Conservation (phyloP, 768 basidiomycete species). For the Nevesoporus exiguus region DNA sequence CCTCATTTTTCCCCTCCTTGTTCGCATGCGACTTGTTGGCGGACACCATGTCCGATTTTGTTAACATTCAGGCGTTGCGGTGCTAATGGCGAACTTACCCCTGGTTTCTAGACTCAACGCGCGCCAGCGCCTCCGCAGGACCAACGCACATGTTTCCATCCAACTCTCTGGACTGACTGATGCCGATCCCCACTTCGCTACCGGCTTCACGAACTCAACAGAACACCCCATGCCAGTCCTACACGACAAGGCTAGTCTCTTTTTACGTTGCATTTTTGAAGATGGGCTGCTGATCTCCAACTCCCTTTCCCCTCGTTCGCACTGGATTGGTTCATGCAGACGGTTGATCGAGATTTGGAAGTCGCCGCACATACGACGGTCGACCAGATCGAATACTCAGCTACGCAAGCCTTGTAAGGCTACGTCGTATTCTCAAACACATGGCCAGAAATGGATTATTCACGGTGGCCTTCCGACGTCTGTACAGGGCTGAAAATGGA, state of each 20-base stretch:
- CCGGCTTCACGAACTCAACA: background rate
- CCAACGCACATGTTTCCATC: constrained; percentile 39
- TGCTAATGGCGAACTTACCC: background rate
- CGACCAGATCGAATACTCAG: background rate
- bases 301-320: background rate
- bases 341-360: constrained; percentile 5
- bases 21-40: background rate
- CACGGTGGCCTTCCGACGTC: too few relatives aligned
- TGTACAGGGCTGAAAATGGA: too few relatives aligned
- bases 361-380: constrained; percentile 8
- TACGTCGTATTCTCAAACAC: background rate
- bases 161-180: constrained; percentile 40
- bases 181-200: constrained; percentile 5
- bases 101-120: constrained; percentile 41
- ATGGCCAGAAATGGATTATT: background rate
- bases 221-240: background rate
- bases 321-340: background rate
- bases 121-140: constrained; percentile 37
- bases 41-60: background rate
- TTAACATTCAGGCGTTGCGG: too few relatives aligned
- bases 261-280: background rate
- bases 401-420: background rate
- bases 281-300: background rate
- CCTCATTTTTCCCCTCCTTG: background rate
- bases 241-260: constrained; percentile 1